Evolutionary conservation across 2,329 filamentous ascomycete genomes (phyloP).

Genomic region (Verticillium nubilum): DNA sequence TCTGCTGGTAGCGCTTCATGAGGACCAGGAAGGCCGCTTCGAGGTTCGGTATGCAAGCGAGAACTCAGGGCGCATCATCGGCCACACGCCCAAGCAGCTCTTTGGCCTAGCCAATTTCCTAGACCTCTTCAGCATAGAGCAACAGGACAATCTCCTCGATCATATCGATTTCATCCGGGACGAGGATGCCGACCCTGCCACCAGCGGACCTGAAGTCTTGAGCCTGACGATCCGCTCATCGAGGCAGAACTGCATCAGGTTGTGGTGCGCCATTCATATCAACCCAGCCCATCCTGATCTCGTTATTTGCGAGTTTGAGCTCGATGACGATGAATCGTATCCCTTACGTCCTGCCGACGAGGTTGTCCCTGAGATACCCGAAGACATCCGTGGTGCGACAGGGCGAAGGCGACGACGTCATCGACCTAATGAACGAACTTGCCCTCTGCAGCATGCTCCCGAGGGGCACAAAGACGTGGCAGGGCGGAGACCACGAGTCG

Average conservation of each 20-base stretch:
- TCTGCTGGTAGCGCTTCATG: conserved; percentile 66
- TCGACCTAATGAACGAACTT: conserved; percentile 27
- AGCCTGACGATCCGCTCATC: conserved; percentile 65
- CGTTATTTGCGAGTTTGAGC: conserved; percentile 82
- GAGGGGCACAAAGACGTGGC: conserved; percentile 24
- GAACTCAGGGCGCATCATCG: conserved; percentile 70
- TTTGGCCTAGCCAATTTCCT: conserved; percentile 72
- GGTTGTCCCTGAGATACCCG: conserved; percentile 54
- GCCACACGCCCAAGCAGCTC: conserved; percentile 69
- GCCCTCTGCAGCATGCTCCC: conserved; percentile 23
- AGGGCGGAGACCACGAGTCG: conserved; percentile 13
- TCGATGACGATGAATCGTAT: conserved; percentile 68
- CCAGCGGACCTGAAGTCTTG: conserved; percentile 82
- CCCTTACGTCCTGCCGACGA: conserved; percentile 62
- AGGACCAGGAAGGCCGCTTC: conserved; percentile 63
- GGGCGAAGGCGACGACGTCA: conserved; percentile 28
- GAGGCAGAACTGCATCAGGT: conserved; percentile 53
- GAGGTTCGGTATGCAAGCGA: conserved; percentile 73
- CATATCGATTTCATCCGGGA: conserved; percentile 86
- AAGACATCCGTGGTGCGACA: conserved; percentile 56
- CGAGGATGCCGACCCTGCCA: conserved; percentile 67
- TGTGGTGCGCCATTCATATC: conserved; percentile 86
- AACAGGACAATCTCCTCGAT: conserved; percentile 76
- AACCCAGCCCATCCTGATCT: conserved; percentile 62
- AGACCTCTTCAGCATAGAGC: conserved; percentile 79